Base-by-base conservation (phyloP, 1,284 basidiomycete species). In the Naganishia albida region DNA sequence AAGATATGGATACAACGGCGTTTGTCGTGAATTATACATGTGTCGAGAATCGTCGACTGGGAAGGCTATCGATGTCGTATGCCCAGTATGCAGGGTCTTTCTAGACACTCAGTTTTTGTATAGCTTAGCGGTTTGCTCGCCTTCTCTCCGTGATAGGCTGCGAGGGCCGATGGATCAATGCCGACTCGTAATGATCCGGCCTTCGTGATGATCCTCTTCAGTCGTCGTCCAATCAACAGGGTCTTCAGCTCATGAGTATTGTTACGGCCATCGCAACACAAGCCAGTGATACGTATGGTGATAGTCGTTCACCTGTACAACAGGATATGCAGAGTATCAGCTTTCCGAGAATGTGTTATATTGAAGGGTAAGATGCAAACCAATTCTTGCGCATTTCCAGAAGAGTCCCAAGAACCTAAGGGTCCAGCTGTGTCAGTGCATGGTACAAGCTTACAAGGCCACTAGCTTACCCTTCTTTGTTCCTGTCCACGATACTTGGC, bases 371-470 rank as follows among this genome's bases (percentile, higher is more conserved):
- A 50, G 48, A 28, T 16, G 79, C 86, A 66, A 70, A 90, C 91
- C 93, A 82, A 96, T 92, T 65, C 93, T 83, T 12, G 93, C 92
- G 64, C 86, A 90, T 84, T 93, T 96, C 84, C 88, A 96, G 78
- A 95, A 89, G n/a, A 95, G 74, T 8, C 93, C 93, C 28, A 90
- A 81, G 75, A 96, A 91, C 10, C 93, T 94, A 73, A 2, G 18
- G 18, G 15, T 53, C 15, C 2, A 16, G 30, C 42, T 1, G 2
- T 15, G 46, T 42, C 16, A 38, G 20, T 15, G 12, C 23, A 40
- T 48, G n/a, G n/a, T n/a, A 26, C 30, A 2, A 38, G n/a, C 16
- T 7, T 6, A 40, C 23, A 18, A 16, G 13, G 4, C 15, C 18
- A 25, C 26, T 59, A 25, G n/a, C 86, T 74, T 72, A 93, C 94